Percentiles rank a stretch among this genome's conserved stretches.
These are phyloP conservation scores for Rozella allomycis DNA, from an alignment of 371 early-diverging fungal genomes.

Conservation along the genomic window DNA sequence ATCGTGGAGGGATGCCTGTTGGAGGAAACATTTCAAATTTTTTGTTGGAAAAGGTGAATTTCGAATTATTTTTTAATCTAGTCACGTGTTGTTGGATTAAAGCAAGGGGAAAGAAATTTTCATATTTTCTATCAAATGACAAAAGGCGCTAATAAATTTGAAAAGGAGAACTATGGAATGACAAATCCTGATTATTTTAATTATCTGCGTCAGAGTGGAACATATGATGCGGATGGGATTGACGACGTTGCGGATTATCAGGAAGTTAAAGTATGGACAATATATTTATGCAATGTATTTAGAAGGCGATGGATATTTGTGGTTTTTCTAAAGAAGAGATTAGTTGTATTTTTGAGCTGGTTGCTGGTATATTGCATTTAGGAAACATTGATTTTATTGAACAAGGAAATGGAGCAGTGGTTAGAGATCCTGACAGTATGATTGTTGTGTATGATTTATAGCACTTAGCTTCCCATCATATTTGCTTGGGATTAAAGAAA, in stretches of 20 bases:
- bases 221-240: constrained; percentile 57
- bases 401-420: constrained; percentile 39
- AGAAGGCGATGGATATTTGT: constrained; percentile 48
- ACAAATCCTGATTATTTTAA: constrained; percentile 56
- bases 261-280: constrained; percentile 27
- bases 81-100: constrained; percentile 85
- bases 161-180: constrained; percentile 47
- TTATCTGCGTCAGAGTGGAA: constrained; percentile 47
- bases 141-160: constrained; percentile 41
- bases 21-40: constrained; percentile 96
- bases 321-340: constrained; percentile 47
- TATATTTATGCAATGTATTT: not conserved
- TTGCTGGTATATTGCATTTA: constrained; percentile 59
- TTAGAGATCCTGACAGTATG: constrained; percentile 40
- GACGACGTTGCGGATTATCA: constrained; percentile 47
- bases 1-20: constrained; percentile 66
- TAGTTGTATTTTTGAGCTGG: constrained; percentile 41
- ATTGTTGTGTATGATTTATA: no score
- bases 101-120: constrained; percentile 84
- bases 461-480: constrained; percentile 50
- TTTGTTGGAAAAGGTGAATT: constrained; percentile 77
- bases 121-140: constrained; percentile 79
- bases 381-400: constrained; percentile 49
- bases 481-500: constrained; percentile 43
- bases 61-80: constrained; percentile 2